Conservation (phyloP, 2,329 filamentous ascomycete genomes). For the Beauveria bassiana region DNA sequence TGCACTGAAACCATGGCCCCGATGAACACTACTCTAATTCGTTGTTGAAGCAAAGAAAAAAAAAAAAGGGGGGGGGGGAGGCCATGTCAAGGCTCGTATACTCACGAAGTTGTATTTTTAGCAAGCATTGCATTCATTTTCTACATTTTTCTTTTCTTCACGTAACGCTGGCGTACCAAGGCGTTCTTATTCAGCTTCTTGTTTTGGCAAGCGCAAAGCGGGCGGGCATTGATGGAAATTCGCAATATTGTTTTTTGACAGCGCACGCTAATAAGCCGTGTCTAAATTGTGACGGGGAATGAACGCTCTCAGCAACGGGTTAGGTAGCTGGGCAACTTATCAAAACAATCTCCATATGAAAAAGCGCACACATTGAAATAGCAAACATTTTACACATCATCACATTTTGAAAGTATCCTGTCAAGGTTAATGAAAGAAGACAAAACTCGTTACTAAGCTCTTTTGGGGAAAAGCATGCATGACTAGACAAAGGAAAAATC, state of each 20-base stretch:
- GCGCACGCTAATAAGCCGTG: neutral
- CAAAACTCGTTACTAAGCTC: constrained; percentile 5
- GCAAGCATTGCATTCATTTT: neutral
- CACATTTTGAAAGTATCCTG: no score
- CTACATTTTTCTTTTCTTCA: neutral
- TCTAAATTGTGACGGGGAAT: neutral
- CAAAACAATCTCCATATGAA: neutral
- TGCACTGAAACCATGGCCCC: no score
- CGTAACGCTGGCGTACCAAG: neutral
- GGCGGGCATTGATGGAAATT: neutral
- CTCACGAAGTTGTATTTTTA: neutral
- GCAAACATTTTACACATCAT: neutral
- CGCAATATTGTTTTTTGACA: neutral
- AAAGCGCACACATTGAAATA: neutral
- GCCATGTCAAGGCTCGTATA: neutral
- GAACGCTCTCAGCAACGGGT: neutral
- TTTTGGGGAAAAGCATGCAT: neutral
- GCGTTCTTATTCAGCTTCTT: neutral
- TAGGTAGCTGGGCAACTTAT: neutral
- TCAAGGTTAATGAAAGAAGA: neutral
- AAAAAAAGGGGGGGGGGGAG: no score
- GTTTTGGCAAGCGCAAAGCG: neutral
- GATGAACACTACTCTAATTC: neutral
- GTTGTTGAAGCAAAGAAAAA: neutral
- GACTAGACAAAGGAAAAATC: constrained; percentile 1